Conservation (phyloP, 768 basidiomycete species). For the Hypholoma fasciculare region DNA sequence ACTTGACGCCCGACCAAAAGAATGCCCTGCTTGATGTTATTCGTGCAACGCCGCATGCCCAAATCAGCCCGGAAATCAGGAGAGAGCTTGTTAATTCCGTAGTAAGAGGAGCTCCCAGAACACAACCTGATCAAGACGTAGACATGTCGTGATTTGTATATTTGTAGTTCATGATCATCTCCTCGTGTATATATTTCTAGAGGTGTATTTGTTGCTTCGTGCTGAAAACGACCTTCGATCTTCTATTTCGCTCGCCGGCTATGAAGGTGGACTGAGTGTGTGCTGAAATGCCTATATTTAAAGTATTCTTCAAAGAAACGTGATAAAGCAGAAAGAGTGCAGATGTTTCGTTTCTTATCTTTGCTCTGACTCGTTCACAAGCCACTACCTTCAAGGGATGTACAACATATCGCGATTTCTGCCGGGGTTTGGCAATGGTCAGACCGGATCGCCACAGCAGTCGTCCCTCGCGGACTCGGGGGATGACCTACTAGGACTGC, state of each 20-base stretch:
- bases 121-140: constrained; percentile 63
- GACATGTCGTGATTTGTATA: constrained; percentile 49
- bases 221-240: neutral
- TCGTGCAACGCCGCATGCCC: constrained; percentile 79
- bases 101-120: constrained; percentile 77
- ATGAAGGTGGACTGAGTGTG: neutral
- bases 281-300: neutral
- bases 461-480: neutral
- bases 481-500: constrained; percentile 15
- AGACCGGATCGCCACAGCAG: neutral
- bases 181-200: constrained; percentile 1
- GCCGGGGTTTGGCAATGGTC: neutral
- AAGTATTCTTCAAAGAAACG: neutral
- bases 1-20: constrained; percentile 96
- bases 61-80: constrained; percentile 88
- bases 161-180: neutral
- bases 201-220: neutral
- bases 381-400: neutral
- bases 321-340: neutral
- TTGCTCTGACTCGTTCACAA: neutral
- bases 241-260: neutral
- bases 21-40: constrained; percentile 95
- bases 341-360: neutral
- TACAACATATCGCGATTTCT: constrained; percentile 8
- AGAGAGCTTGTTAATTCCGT: constrained; percentile 89